phyloP scores from a whole-genome alignment of 768 basidiomycete genomes.

The Tulasnella sp. region DNA sequence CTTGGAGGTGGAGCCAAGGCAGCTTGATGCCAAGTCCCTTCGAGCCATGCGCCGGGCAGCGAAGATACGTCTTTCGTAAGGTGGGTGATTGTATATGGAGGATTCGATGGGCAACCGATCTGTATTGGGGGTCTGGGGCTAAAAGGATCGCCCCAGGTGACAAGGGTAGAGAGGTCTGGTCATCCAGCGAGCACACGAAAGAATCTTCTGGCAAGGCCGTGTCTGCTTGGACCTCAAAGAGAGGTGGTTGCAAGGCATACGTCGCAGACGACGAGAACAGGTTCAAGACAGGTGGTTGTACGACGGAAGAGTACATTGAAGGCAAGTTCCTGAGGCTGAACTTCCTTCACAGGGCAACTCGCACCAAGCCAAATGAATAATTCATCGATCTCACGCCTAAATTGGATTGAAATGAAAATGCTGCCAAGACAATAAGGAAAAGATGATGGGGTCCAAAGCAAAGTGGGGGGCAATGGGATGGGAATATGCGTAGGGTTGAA shows the following conservation, averaged over 20 bases:
- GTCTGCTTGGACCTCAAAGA: slow-evolving; percentile 36
- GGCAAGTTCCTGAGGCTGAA: neutral
- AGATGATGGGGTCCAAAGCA: no score
- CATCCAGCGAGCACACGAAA: neutral
- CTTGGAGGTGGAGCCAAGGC: slow-evolving; percentile 66
- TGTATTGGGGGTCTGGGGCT: slow-evolving; percentile 28
- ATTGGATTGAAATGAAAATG: no score
- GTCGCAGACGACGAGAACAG: slow-evolving; percentile 64
- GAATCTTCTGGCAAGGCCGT: neutral
- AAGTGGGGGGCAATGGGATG: no score
- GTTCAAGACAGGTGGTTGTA: slow-evolving; percentile 56
- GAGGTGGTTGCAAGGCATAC: slow-evolving; percentile 37
- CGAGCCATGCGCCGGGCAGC: slow-evolving; percentile 37
- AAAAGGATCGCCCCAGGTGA: slow-evolving; percentile 38
- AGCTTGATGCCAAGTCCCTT: slow-evolving; percentile 46
- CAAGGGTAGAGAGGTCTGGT: slow-evolving; percentile 29
- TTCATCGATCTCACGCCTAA: no score
- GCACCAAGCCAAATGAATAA: no score
- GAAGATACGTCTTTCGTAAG: slow-evolving; percentile 53
- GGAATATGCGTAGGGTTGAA: no score
- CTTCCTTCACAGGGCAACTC: no score
- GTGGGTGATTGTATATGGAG: slow-evolving; percentile 74
- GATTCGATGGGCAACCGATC: slow-evolving; percentile 33
- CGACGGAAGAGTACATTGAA: slow-evolving; percentile 46
- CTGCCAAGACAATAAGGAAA: no score